Conservation (phyloP, 2,329 filamentous ascomycete genomes). For the Colletotrichum liaoningense region DNA sequence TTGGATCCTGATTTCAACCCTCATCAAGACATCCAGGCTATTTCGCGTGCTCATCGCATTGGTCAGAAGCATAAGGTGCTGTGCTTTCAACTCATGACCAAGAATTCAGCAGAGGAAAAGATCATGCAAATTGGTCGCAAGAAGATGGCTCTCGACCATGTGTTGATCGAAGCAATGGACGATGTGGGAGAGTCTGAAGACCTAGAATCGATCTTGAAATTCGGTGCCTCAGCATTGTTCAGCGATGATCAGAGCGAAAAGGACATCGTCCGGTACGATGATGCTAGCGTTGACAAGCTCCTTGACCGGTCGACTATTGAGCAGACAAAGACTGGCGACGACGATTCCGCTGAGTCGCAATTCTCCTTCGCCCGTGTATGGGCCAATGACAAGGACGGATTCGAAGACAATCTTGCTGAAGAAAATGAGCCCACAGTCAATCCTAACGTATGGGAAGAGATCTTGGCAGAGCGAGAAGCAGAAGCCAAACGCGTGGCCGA, state of each 20-base stretch:
- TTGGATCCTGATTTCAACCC: constrained; percentile 98
- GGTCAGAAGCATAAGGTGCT: constrained; percentile 96
- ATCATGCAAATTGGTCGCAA: constrained; percentile 96
- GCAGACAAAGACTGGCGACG: constrained; percentile 72
- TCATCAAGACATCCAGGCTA: constrained; percentile 95
- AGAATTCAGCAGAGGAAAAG: constrained; percentile 89
- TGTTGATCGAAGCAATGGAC: constrained; percentile 92
- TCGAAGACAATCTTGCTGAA: constrained; percentile 72
- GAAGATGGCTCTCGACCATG: constrained; percentile 96
- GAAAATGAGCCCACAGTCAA: constrained; percentile 66
- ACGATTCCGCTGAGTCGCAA: constrained; percentile 77
- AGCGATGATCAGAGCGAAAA: constrained; percentile 74
- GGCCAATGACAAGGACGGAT: constrained; percentile 80
- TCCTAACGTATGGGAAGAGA: constrained; percentile 87
- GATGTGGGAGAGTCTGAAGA: constrained; percentile 85
- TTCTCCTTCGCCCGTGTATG: constrained; percentile 94
- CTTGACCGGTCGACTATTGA: constrained; percentile 89
- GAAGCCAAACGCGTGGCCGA: constrained; percentile 80
- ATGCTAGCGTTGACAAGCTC: constrained; percentile 84
- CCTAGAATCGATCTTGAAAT: constrained; percentile 86
- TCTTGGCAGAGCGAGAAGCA: constrained; percentile 67
- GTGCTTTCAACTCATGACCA: constrained; percentile 94
- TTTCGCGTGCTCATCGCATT: constrained; percentile 94
- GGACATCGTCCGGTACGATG: constrained; percentile 84
- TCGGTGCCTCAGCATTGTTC: constrained; percentile 90